Percentiles rank a stretch among this genome's conserved stretches.
Conservation (phyloP, 768 basidiomycete genomes). For the Leucocoprinus sp. region DNA sequence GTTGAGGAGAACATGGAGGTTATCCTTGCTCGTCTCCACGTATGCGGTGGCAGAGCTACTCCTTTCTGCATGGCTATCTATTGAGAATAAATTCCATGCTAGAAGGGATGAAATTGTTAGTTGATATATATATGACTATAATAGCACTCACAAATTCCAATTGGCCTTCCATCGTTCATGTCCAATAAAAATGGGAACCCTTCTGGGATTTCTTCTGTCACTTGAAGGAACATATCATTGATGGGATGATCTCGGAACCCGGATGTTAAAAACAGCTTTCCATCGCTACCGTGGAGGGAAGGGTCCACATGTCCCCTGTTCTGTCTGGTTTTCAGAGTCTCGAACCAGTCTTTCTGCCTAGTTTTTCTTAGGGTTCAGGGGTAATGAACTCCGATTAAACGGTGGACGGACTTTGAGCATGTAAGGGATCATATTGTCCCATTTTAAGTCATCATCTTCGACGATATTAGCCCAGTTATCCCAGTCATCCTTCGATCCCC, state of each 20-base stretch:
- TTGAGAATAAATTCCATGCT: conserved; percentile 12
- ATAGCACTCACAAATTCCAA: conserved; percentile 10
- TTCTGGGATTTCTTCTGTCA: background rate
- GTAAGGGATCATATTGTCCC: conserved; percentile 20
- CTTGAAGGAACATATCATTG: conserved; percentile 7
- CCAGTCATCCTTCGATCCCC: conserved; percentile 26
- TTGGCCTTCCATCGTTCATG: conserved; percentile 11
- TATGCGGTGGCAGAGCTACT: conserved; percentile 14
- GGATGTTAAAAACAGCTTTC: conserved; percentile 4
- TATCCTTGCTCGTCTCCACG: background rate
- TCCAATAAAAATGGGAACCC: conserved; percentile 12
- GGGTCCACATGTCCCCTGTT: conserved; percentile 12
- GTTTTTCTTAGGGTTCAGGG: background rate
- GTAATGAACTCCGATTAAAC: background rate
- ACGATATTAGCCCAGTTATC: conserved; percentile 23
- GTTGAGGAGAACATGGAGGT: conserved; percentile 11
- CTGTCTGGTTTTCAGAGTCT: conserved; percentile 10
- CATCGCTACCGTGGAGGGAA: conserved; percentile 5
- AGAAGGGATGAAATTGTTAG: background rate
- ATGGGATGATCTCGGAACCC: conserved; percentile 6
- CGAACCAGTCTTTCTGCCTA: conserved; percentile 7
- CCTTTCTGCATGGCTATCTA: conserved; percentile 12
- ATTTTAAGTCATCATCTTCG: conserved; percentile 24
- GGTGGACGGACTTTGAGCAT: conserved; percentile 16
- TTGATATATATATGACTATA: background rate